phyloP scores from a whole-genome alignment of 352 stramenopile genomes.

The Salisapilia sapeloensis region DNA sequence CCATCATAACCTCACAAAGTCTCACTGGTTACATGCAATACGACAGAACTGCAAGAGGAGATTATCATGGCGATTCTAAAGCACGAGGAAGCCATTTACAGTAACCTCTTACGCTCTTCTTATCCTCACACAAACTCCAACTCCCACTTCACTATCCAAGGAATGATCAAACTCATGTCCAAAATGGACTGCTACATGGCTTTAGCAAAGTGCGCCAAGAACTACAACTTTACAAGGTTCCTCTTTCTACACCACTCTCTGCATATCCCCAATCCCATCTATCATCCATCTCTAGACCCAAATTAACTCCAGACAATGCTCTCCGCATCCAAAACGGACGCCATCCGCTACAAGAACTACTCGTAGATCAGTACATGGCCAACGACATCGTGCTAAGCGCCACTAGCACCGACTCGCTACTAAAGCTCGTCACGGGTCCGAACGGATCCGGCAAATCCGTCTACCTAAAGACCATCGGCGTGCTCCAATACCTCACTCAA shows the following conservation, averaged over 20 bases:
- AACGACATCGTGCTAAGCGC: conserved; percentile 48
- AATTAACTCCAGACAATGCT: conserved; percentile 20
- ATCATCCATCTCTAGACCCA: conserved; percentile 13
- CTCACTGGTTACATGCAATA: not conserved
- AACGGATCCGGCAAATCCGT: conserved; percentile 83
- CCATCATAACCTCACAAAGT: not conserved
- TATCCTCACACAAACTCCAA: not conserved
- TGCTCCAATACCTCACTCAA: conserved; percentile 75
- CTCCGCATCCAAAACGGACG: conserved; percentile 40
- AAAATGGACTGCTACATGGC: conserved; percentile 57
- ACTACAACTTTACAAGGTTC: conserved; percentile 65
- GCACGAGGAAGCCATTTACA: conserved; percentile 51
- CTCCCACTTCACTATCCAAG: conserved; percentile 9
- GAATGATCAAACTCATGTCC: conserved; percentile 48
- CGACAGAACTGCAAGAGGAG: conserved; percentile 57
- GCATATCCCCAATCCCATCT: not conserved
- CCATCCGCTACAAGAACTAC: conserved; percentile 69
- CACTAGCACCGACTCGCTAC: conserved; percentile 7
- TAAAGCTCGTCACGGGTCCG: conserved; percentile 64
- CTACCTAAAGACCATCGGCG: conserved; percentile 70
- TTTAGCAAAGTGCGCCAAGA: conserved; percentile 35
- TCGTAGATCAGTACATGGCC: conserved; percentile 70
- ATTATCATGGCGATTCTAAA: conserved; percentile 48
- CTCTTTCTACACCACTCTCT: not conserved
- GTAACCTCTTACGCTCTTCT: conserved; percentile 8